phyloP scores from a whole-genome alignment of 257 asterid species.

The Petrea volubilis region DNA sequence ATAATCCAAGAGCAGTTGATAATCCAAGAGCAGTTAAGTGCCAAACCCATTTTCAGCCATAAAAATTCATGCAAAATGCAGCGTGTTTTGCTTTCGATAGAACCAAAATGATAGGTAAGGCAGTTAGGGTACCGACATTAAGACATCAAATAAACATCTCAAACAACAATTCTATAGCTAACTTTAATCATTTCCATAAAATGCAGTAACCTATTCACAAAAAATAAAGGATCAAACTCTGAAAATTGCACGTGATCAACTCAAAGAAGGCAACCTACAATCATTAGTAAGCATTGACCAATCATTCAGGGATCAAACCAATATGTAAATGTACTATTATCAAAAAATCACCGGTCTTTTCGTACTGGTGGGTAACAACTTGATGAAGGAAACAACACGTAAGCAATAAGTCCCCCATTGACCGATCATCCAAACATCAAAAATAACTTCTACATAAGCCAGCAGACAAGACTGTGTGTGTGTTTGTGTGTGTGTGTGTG shows the following conservation, averaged over 20 bases:
- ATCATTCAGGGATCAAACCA: neutral
- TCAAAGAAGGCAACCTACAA: neutral
- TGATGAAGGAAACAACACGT: neutral
- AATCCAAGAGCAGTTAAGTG: neutral
- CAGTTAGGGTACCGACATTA: neutral
- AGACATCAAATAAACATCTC: neutral
- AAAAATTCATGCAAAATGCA: neutral
- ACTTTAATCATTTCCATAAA: neutral
- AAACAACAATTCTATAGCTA: neutral
- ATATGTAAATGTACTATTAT: neutral
- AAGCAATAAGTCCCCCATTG: neutral
- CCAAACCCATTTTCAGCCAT: neutral
- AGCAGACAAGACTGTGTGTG: too few relatives aligned
- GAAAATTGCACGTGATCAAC: neutral
- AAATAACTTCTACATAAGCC: neutral
- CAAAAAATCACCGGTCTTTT: too few relatives aligned
- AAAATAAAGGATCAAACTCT: neutral
- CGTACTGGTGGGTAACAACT: conserved; percentile 7
- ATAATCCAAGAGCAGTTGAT: neutral
- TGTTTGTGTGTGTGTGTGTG: too few relatives aligned
- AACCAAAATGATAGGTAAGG: neutral
- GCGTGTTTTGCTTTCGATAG: neutral
- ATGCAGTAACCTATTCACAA: neutral
- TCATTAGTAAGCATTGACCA: neutral
- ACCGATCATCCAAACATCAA: conserved; percentile 33